These are phyloP conservation scores for Phyllosticta citrichinensis DNA, from an alignment of 2,329 filamentous ascomycete species.

Conservation along the genomic window DNA sequence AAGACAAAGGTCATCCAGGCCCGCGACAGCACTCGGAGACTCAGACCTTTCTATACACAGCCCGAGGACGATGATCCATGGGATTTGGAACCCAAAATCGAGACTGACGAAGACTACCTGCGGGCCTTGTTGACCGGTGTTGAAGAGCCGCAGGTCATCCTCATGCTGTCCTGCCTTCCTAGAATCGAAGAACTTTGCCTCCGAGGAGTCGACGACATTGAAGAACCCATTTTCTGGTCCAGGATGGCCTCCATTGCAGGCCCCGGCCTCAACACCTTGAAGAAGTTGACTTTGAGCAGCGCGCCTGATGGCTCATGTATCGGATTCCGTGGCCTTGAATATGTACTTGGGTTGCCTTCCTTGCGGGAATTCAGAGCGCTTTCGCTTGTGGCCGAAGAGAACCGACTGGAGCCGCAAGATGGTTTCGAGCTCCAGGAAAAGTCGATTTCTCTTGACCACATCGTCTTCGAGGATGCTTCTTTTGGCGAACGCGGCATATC, in stretches of 20 bases:
- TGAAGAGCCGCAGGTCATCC: conserved; percentile 4
- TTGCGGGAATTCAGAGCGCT: conserved; percentile 3
- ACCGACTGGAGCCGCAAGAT: not conserved
- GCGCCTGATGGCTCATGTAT: not conserved
- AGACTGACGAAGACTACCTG: conserved; percentile 1
- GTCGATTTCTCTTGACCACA: conserved; percentile 2
- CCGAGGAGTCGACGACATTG: not conserved
- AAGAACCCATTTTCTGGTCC: not conserved
- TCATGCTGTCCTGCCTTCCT: conserved; percentile 1
- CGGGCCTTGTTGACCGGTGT: not conserved
- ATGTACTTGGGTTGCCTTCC: not conserved
- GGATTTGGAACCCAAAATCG: not conserved
- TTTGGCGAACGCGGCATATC: not conserved
- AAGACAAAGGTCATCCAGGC: not conserved
- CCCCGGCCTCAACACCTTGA: not conserved
- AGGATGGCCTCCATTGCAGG: not conserved
- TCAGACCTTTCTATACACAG: not conserved
- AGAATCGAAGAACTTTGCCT: conserved; percentile 1
- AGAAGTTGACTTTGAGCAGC: not conserved
- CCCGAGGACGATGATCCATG: not conserved
- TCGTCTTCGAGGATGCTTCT: conserved; percentile 1
- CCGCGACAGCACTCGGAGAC: not conserved
- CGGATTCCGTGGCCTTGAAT: not conserved
- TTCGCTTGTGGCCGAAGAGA: not conserved
- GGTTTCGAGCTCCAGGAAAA: not conserved